Base-by-base conservation (phyloP, 169 alveolate species). In the Amoebophrya sp. region DNA sequence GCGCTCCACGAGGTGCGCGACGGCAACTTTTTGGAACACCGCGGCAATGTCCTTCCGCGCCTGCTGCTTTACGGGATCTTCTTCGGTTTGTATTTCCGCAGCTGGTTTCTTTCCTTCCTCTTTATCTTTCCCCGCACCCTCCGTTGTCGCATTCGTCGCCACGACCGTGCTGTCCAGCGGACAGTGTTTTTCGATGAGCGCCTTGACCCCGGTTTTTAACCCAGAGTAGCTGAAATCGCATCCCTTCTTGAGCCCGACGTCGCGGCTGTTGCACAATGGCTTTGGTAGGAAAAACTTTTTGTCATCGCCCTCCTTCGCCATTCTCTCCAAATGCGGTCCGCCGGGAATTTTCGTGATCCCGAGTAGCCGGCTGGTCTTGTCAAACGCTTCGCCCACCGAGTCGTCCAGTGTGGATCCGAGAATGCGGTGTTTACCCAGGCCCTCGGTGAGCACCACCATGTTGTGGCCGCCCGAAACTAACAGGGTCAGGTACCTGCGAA, bases 381-480 rank as follows among this genome's bases (percentile, higher is more conserved):
- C 93, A 29, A 92, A 90, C 88, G 90, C 89, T 91, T 92, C 93
- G 33, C 93, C 93, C 0, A 92, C 40, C 0, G 92, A 77, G 90
- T 92, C 93, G 66, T 92, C 93, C 29, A 89, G 92, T 29, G 93
- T 89, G 29, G 38, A 0, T 18, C 93, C 93, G 39, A 92, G 90
- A 10, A 90, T 89, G 3, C 39, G 38, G 39, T 89, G 89, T n/a
- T 89, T 90, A 35, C 92, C 92, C 32, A 90, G 39, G 0, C 92
- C 91, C 89, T 90, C 41, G 89, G 92, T 35, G 38, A 53, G 39
- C 92, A 90, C 92, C 10, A 39, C 89, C 92, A 90, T 90, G 89
- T 90, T 89, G 83, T 92, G 92, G 47, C 92, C 93, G 41, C 93
- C 93, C 0, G 93, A 89, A 25, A 92, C 92, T 89, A 92, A 89